These are phyloP conservation scores for Kernera saxatilis DNA, from an alignment of 345 rosid genomes.

Conservation along the genomic window DNA sequence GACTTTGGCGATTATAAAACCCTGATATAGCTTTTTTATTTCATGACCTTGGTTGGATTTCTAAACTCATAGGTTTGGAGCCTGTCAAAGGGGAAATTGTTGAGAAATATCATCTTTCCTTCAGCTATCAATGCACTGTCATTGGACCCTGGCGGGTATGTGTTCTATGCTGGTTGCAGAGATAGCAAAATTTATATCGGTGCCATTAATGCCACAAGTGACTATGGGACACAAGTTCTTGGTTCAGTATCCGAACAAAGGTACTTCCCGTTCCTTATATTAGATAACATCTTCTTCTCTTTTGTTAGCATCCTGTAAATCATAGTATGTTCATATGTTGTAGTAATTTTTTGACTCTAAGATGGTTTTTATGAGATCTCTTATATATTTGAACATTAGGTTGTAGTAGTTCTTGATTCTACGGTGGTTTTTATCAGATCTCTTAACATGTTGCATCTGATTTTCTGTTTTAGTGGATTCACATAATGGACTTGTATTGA, in stretches of 20 bases:
- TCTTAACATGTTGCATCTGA: not conserved
- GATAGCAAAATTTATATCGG: constrained; percentile 77
- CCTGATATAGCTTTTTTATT: not conserved
- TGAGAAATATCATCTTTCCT: constrained; percentile 65
- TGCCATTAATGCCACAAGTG: constrained; percentile 54
- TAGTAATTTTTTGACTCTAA: not conserved
- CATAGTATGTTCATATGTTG: not conserved
- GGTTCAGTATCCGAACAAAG: constrained; percentile 63
- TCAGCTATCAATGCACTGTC: constrained; percentile 69
- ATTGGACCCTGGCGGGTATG: constrained; percentile 73
- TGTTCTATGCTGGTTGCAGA: constrained; percentile 80
- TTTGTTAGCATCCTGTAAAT: not conserved
- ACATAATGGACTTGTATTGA: not conserved
- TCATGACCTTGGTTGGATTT: not conserved
- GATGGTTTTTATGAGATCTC: not conserved
- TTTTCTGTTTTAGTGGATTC: not conserved
- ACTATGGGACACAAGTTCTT: constrained; percentile 54
- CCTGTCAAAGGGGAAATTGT: constrained; percentile 52
- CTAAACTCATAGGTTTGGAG: constrained; percentile 60
- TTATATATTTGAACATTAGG: not conserved
- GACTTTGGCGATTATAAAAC: not conserved
- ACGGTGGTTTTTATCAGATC: not conserved
- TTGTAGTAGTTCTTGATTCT: constrained; percentile 1
- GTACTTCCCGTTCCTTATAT: constrained; percentile 30
- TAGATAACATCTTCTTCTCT: not conserved